Evolutionary conservation across 805 yeast genomes (phyloP).

Genomic region (Ogataea philodendri): DNA sequence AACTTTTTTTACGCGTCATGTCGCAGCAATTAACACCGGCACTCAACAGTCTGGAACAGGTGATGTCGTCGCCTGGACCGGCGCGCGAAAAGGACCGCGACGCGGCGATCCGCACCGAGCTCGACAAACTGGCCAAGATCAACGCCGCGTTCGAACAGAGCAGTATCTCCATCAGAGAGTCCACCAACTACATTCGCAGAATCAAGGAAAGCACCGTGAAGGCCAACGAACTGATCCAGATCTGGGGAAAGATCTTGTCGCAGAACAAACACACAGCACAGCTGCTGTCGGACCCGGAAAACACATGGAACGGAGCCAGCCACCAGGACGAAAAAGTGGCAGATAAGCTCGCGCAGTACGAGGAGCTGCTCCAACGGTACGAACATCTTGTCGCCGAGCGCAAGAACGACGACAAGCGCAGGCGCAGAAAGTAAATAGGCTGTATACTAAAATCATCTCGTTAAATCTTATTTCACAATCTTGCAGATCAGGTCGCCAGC

Average conservation of each 20-base stretch:
- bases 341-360: conserved; percentile 27
- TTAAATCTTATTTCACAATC: conserved; percentile 37
- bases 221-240: conserved; percentile 42
- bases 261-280: conserved; percentile 57
- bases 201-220: conserved; percentile 20
- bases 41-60: conserved; percentile 15
- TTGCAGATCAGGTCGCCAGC: conserved; percentile 83
- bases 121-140: conserved; percentile 17
- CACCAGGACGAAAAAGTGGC: conserved; percentile 18
- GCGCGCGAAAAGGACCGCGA: conserved; percentile 13
- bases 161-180: conserved; percentile 20
- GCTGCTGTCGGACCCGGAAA: conserved; percentile 34
- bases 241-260: conserved; percentile 61
- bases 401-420: conserved; percentile 16
- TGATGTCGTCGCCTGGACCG: conserved; percentile 13
- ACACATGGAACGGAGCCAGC: conserved; percentile 20
- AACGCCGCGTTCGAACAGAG: conserved; percentile 20
- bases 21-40: conserved; percentile 19
- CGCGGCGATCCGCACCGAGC: conserved; percentile 17
- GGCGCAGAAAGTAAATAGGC: conserved; percentile 4
- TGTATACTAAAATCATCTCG: not conserved
- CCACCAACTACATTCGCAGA: conserved; percentile 17
- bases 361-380: conserved; percentile 28
- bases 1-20: conserved; percentile 16
- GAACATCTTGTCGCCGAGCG: conserved; percentile 13